Base-by-base conservation (phyloP, 139 green algal genomes). In the Pseudopediastrum boryanum region DNA sequence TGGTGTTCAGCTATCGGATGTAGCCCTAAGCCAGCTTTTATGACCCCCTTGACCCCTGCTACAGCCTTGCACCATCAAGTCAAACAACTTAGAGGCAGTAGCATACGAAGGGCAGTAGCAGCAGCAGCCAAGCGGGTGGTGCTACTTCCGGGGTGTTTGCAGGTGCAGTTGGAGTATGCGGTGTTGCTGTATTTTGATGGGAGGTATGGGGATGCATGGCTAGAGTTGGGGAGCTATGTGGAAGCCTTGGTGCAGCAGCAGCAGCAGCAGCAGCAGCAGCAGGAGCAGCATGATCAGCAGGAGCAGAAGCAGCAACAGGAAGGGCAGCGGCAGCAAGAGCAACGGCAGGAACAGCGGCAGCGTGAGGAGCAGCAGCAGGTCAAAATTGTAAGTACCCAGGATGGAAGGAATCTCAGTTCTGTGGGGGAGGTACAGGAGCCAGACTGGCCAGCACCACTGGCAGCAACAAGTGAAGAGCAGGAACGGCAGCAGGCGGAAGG, bases 151-250 rank as follows among this genome's bases (percentile, higher is more conserved):
- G 27, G n/a, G 0, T 59, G 71, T 79, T 86, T 83, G 33, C 42
- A 84, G 4, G 82, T 63, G 0, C 89, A 88, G 76, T 76, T 92
- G 64, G 62, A 92, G 72, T 80, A 86, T 42, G 87, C 75, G 2
- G 77, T 93, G 59, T 74, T 93, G 72, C 77, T 81, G 9, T 91
- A 92, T 81, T 90, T 90, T 64, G 68, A 27, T 61, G 68, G 41
- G 27, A 35, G 79, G 35, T 86, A 85, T 48, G 81, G 87, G 59
- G 85, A 90, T 38, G 86, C 89, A 6, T 90, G 78, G 74, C 78
- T 88, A 6, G 86, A 90, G 75, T 71, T 90, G 33, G 81, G 80
- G 0, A 77, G 84, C 35, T 81, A 68, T 38, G 16, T 90, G 27
- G 86, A 90, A 69, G 29, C 65, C 19, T 56, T 67, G n/a, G 35